Base-by-base conservation (phyloP, 257 asterid species). In the Solanum boliviense region DNA sequence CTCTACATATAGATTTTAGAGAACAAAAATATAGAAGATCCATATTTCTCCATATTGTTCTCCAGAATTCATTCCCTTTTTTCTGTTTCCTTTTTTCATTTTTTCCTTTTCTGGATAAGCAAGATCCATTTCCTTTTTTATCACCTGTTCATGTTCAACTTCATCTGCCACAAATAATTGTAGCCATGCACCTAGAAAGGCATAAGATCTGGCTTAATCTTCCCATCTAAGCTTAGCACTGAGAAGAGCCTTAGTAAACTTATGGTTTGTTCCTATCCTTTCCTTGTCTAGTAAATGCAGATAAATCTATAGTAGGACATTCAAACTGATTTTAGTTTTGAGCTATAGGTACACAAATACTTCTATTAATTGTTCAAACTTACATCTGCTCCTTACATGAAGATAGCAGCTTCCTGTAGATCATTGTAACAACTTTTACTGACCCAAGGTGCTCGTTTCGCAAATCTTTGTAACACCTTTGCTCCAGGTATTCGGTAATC, bases 371-470 rank as follows among this genome's bases (percentile, higher is more conserved):
- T 31, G 70, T 35, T 60, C 71, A 86, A 91, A 92, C 94, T 92
- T 92, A 92, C 93, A 92, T 91, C 88, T 91, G 94, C 88, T 90
- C 94, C 93, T 92, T 92, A 90, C 94, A 92, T 90, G 94, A 89
- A 90, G 91, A 89, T 86, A 92, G 85, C 88, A 91, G 89, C 74
- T 90, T 92, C 92, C 90, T 88, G 87, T 92, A 92, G 79, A 92
- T 88, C 34, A 86, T 75, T 85, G 91, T 86, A 85, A 92, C 92
- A 65, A 90, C 88, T 88, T 91, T 92, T n/a, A 91, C 91, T 21
- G 92, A 92, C 86, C 91, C 92, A 86, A 91, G 88, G 46, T 89
- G 91, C 91, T 90, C 92, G 68, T 90, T 89, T 62, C 93, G 89
- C 91, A 92, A 86, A 76, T 92, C 89, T 81, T 92, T 92, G 88